These are phyloP conservation scores for Xylaria sp. DNA, from an alignment of 495 filamentous ascomycete genomes.

Conservation along the genomic window DNA sequence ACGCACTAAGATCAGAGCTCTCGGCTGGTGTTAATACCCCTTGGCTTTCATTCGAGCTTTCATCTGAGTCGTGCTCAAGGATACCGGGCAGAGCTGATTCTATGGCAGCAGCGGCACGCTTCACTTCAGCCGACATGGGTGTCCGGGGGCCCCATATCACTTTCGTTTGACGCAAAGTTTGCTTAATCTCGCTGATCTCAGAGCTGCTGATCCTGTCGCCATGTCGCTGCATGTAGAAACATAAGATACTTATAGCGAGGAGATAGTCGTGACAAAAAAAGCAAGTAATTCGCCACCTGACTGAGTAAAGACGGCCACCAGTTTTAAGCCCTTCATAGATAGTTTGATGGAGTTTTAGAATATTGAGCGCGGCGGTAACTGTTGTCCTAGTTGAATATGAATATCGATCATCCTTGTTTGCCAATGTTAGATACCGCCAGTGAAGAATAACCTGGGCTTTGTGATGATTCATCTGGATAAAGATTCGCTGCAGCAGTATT, in stretches of 20 bases:
- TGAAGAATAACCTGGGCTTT: conserved; percentile 44
- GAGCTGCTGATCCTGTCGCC: conserved; percentile 19
- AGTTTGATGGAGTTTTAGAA: conserved; percentile 44
- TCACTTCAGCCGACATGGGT: conserved; percentile 18
- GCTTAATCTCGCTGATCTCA: conserved; percentile 20
- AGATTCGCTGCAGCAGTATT: conserved; percentile 44
- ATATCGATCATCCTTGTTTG: conserved; percentile 42
- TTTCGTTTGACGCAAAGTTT: conserved; percentile 22
- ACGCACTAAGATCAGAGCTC: not conserved
- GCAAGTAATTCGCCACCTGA: conserved; percentile 45
- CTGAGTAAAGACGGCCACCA: conserved; percentile 40
- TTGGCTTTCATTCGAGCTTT: conserved; percentile 19
- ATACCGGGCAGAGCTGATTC: conserved; percentile 22
- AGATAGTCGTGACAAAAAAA: conserved; percentile 46
- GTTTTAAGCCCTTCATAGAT: conserved; percentile 45
- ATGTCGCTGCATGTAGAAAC: conserved; percentile 39
- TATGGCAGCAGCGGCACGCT: conserved; percentile 21
- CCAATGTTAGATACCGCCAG: conserved; percentile 41
- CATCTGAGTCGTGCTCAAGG: conserved; percentile 9
- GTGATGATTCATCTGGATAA: conserved; percentile 42
- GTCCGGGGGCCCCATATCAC: conserved; percentile 5
- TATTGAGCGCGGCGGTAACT: conserved; percentile 45
- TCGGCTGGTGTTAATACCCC: conserved; percentile 4
- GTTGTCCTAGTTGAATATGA: conserved; percentile 43
- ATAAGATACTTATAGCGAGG: conserved; percentile 50